A percentile compares a stretch with the other conserved stretches of the same genome.
phyloP scores from a whole-genome alignment of 257 asterid genomes.

The Penstemon newberryi region DNA sequence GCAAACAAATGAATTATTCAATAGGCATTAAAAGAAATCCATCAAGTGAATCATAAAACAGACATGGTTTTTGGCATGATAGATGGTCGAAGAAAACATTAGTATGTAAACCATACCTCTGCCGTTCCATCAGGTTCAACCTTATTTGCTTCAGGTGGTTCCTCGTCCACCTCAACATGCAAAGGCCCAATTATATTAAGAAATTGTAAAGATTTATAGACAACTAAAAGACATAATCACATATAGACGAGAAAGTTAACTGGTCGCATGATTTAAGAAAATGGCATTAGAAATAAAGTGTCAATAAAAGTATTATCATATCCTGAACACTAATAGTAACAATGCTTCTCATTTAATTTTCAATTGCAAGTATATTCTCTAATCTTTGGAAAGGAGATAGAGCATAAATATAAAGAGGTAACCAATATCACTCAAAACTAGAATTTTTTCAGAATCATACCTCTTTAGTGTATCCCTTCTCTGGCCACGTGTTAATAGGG shows the following conservation, averaged over 20 bases:
- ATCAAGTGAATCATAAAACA: not conserved
- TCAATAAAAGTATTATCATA: not conserved
- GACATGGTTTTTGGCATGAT: not conserved
- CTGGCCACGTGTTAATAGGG: constrained; percentile 99
- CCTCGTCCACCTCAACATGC: constrained; percentile 93
- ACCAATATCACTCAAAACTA: constrained; percentile 1
- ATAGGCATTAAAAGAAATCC: constrained; percentile 25
- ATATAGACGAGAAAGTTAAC: not conserved
- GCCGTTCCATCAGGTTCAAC: constrained; percentile 59
- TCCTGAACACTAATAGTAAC: not conserved
- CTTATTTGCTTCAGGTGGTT: constrained; percentile 70
- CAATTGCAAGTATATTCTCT: not conserved
- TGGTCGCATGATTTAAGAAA: not conserved
- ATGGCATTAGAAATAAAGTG: not conserved
- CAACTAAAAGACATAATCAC: constrained; percentile 1
- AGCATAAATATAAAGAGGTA: not conserved
- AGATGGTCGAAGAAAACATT: too few species aligned
- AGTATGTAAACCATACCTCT: constrained; percentile 51
- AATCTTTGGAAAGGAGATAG: not conserved
- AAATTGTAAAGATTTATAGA: constrained; percentile 6
- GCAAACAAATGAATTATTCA: constrained; percentile 21
- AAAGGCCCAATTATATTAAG: constrained; percentile 27
- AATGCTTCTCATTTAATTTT: not conserved
- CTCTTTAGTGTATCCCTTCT: constrained; percentile 95
- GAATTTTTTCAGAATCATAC: constrained; percentile 33